Percentiles rank a stretch among this genome's conserved stretches.
These are phyloP conservation scores for Sphaceloma murrayae DNA, from an alignment of 2,329 filamentous ascomycete species.

Conservation along the genomic window DNA sequence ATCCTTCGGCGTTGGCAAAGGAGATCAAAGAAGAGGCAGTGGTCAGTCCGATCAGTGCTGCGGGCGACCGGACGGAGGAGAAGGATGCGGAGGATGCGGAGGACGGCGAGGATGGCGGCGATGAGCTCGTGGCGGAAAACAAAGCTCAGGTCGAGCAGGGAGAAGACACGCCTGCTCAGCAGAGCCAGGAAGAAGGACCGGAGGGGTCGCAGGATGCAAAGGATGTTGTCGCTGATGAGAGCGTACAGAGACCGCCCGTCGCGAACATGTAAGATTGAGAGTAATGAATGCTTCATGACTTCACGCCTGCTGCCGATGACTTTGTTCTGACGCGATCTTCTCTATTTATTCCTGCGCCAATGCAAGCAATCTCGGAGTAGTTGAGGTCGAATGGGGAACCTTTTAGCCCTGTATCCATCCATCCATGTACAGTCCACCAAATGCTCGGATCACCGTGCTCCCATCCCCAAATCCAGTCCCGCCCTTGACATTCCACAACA, in stretches of 20 bases:
- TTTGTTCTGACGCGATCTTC: too few species aligned
- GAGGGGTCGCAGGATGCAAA: not conserved
- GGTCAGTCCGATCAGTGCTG: conserved; percentile 2
- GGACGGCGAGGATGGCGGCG: not conserved
- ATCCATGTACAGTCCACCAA: too few species aligned
- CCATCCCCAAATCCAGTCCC: too few species aligned
- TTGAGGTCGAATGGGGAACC: too few species aligned
- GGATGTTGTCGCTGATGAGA: not conserved
- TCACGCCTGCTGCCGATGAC: too few species aligned
- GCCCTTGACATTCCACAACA: not conserved
- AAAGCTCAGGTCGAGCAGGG: too few species aligned
- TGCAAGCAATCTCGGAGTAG: too few species aligned
- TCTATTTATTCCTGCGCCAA: too few species aligned
- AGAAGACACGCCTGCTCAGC: too few species aligned
- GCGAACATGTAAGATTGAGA: conserved; percentile 10
- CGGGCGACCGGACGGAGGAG: not conserved
- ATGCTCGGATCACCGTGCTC: too few species aligned
- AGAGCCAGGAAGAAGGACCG: not conserved
- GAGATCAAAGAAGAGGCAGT: conserved; percentile 12
- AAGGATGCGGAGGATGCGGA: not conserved
- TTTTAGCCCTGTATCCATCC: too few species aligned
- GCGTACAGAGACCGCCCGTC: conserved; percentile 7
- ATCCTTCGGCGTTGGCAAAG: conserved; percentile 11
- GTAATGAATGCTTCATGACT: too few species aligned
- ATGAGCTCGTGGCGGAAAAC: not conserved